Percentiles rank a stretch among this genome's conserved stretches.
Evolutionary conservation across 2,329 filamentous ascomycete genomes (phyloP).

Genomic region (Didymella arachidicola): DNA sequence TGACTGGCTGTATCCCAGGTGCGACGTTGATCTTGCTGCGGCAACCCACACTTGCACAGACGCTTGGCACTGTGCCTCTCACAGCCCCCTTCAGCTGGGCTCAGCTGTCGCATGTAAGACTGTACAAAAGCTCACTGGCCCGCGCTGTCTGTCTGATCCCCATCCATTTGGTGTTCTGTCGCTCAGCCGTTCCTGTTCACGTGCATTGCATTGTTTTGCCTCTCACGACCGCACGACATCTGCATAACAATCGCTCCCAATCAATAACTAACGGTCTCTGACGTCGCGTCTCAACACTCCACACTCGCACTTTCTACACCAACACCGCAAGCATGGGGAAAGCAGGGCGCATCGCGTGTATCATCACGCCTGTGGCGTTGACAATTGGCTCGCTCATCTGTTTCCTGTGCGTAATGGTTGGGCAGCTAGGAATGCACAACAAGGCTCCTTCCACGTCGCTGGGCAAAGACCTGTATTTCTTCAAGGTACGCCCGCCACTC

Average conservation of each 20-base stretch:
- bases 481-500: constrained; percentile 65
- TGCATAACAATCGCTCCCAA: constrained; percentile 11
- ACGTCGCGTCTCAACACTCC: constrained; percentile 13
- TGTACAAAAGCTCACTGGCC: constrained; percentile 23
- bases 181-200: constrained; percentile 12
- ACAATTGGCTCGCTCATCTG: constrained; percentile 80
- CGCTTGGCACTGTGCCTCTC: constrained; percentile 17
- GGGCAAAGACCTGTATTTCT: constrained; percentile 64
- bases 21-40: constrained; percentile 5
- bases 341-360: constrained; percentile 82
- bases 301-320: constrained; percentile 5
- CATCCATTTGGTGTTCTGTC: constrained; percentile 17
- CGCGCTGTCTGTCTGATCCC: constrained; percentile 13
- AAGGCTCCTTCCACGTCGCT: constrained; percentile 49
- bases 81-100: constrained; percentile 24
- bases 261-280: constrained; percentile 17
- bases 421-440: constrained; percentile 60
- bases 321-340: constrained; percentile 66
- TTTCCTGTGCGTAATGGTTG: constrained; percentile 64
- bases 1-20: constrained; percentile 8
- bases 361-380: constrained; percentile 83
- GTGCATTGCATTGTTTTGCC: constrained; percentile 15
- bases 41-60: constrained; percentile 15
- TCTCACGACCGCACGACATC: not conserved
- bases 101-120: constrained; percentile 23